A percentile compares a stretch with the other conserved stretches of the same genome.
These are phyloP conservation scores for Leptoxyphium fumago DNA, from an alignment of 2,329 filamentous ascomycete genomes.

Conservation along the genomic window DNA sequence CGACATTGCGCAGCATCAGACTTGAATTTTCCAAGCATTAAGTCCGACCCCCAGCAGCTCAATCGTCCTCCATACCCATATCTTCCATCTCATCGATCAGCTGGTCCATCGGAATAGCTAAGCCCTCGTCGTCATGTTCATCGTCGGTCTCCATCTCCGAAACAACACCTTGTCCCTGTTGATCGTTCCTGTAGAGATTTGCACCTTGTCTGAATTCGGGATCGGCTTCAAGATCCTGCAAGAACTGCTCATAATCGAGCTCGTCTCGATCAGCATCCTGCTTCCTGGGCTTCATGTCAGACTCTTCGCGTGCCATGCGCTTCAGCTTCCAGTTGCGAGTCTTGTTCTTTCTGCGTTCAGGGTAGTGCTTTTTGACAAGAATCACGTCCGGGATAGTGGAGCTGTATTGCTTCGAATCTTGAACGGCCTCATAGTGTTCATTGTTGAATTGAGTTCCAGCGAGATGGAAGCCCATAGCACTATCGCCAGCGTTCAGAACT, in stretches of 20 bases:
- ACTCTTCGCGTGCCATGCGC: conserved; percentile 82
- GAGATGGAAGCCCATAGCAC: conserved; percentile 86
- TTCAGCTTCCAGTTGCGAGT: conserved; percentile 80
- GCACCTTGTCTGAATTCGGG: conserved; percentile 71
- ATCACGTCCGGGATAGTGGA: conserved; percentile 80
- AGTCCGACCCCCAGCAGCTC: background rate
- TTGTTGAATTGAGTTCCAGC: conserved; percentile 89
- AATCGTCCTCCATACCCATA: conserved; percentile 50
- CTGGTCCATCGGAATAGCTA: conserved; percentile 36
- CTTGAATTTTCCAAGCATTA: no score
- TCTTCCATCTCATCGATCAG: conserved; percentile 89
- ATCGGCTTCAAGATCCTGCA: conserved; percentile 93
- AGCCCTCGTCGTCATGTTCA: conserved; percentile 41
- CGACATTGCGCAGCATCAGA: no score
- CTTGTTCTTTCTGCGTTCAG: conserved; percentile 62
- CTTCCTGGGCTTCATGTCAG: conserved; percentile 73
- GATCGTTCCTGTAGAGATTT: conserved; percentile 64
- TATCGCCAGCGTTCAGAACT: conserved; percentile 77
- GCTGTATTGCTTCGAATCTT: conserved; percentile 59
- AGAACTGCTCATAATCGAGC: conserved; percentile 90
- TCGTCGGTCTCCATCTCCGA: conserved; percentile 41
- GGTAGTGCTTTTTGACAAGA: conserved; percentile 93
- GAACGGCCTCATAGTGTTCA: conserved; percentile 65
- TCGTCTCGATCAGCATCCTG: conserved; percentile 79
- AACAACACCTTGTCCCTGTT: conserved; percentile 47